Base-by-base conservation (phyloP, 192 early-diverging fungal genomes). In the Rhizophlyctis rosea region DNA sequence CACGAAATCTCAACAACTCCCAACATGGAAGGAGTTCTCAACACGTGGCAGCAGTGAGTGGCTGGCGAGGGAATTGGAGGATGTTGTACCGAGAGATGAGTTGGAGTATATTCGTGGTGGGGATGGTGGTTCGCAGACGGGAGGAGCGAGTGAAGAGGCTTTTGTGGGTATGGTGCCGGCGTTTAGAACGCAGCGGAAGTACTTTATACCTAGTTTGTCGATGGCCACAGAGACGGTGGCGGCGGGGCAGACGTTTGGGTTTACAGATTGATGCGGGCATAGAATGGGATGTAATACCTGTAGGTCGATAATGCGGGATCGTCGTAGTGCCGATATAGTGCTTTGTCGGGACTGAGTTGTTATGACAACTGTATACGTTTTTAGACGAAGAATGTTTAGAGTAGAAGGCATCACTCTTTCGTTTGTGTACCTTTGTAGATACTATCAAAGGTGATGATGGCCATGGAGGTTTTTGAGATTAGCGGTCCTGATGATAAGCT, bases 91-190 rank as follows among this genome's bases (percentile, higher is more conserved):
- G 13, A 32, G 31, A 4, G 65, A 29, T 3, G 72, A 74, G 32
- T 39, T 74, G 25, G 39, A 50, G 0, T 74, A 74, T 31, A 74
- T 74, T 50, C 61, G 72, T 0, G 35, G 25, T n/a, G 72, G 62
- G 18, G 3, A 25, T 11, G 59, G 35, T 21, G 23, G 33, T 21
- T 18, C 18, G 9, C n/a, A 13, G 3, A 24, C 35, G 18, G 60
- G 36, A 58, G 27, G 54, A 47, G 52, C 34, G 7, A 27, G 3
- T 33, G 34, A 34, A 49, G 16, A 21, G 14, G 27, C 1, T 3
- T 18, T 4, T 25, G 39, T n/a, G 27, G 18, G 51, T 23, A 33
- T 44, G 34, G 7, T n/a, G 47, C 59, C 5, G 27, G 55, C 27
- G 50, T 68, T 68, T 30, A 18, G 53, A 34, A 68, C 67, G 7